Base-by-base conservation (phyloP, 2,329 filamentous ascomycete species). In the Alternaria longipes region DNA sequence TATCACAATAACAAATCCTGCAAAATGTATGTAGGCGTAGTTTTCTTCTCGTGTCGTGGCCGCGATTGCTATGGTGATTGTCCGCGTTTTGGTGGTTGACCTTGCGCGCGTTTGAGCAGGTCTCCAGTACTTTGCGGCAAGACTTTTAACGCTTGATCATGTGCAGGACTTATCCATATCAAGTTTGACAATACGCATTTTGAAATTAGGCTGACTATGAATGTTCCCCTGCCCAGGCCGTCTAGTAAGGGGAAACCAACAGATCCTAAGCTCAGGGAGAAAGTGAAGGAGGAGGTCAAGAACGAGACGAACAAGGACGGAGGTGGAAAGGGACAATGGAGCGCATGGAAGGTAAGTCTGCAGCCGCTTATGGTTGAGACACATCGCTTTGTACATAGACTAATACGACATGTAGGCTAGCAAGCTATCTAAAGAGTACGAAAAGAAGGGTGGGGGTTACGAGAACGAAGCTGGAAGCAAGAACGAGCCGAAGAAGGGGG, bases 271-370 rank as follows among this genome's bases (percentile, higher is more conserved):
- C 65, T 83, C 44, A 76, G 79, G 51, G 80, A 82, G 68, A 73
- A 82, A 66, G 78, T 81, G 28, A 82, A 81, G 67, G 77, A 83
- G 64, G 79, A 82, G 14, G 74, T 82, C n/a, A 82, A 83, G 67
- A 73, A 78, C 51, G 75, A 82, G 60, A 71, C 79, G 6, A 82
- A 83, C 56, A 81, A 82, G 62, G 79, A 82, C 65, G 81, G 81
- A 11, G 65, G 76, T 32, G 81, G 81, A n/a, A 82, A 82, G 65
- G 81, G 81, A 4, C 75, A 82, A 66, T 81, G 80, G 81, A 79
- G 79, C 52, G 81, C 81, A 44, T 83, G 81, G 81, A 83, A 83
- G 76, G 81, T 79, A 42, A 14, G 70, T 61, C 24, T 24, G 24
- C 5, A 24, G 18, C 18, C 20, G 9, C 20, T 41, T 22, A 22